Conservation (phyloP, 805 yeast genomes). For the Maudiozyma saulgeensis region DNA sequence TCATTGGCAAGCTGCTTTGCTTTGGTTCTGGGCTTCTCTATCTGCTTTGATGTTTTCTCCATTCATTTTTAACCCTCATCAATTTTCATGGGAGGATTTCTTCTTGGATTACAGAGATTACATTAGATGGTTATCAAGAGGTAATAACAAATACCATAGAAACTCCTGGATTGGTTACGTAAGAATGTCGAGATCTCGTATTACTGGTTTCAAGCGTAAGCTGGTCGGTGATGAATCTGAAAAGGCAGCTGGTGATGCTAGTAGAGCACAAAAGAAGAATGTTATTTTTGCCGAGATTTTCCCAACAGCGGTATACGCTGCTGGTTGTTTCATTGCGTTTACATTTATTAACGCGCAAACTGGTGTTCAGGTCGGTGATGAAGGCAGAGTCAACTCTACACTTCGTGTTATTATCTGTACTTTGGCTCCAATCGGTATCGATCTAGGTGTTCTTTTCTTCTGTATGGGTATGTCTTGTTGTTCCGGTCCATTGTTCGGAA, state of each 20-base stretch:
- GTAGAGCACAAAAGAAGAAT: slow-evolving; percentile 75
- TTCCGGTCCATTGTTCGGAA: slow-evolving; percentile 89
- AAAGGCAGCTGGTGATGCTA: slow-evolving; percentile 73
- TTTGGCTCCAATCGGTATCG: slow-evolving; percentile 82
- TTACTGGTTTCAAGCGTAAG: slow-evolving; percentile 75
- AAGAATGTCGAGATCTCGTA: slow-evolving; percentile 73
- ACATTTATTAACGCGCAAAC: slow-evolving; percentile 80
- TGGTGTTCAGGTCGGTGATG: slow-evolving; percentile 49
- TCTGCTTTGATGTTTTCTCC: slow-evolving; percentile 86
- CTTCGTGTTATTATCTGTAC: slow-evolving; percentile 71
- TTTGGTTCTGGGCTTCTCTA: slow-evolving; percentile 96
- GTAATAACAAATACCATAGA: slow-evolving; percentile 82
- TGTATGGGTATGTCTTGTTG: slow-evolving; percentile 85
- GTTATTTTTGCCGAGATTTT: slow-evolving; percentile 60
- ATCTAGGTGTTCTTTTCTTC: slow-evolving; percentile 74
- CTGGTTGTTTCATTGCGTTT: slow-evolving; percentile 71
- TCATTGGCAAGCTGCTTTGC: slow-evolving; percentile 84
- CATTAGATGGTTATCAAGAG: slow-evolving; percentile 85
- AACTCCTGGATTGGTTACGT: slow-evolving; percentile 83
- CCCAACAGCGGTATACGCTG: slow-evolving; percentile 64
- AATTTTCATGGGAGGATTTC: slow-evolving; percentile 92
- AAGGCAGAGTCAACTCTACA: slow-evolving; percentile 53
- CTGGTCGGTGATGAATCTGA: slow-evolving; percentile 69
- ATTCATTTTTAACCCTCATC: slow-evolving; percentile 94
- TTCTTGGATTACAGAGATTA: slow-evolving; percentile 93